Evolutionary conservation across 176 grass and related monocot genomes (phyloP).

Genomic region (Juncus inflexus): DNA sequence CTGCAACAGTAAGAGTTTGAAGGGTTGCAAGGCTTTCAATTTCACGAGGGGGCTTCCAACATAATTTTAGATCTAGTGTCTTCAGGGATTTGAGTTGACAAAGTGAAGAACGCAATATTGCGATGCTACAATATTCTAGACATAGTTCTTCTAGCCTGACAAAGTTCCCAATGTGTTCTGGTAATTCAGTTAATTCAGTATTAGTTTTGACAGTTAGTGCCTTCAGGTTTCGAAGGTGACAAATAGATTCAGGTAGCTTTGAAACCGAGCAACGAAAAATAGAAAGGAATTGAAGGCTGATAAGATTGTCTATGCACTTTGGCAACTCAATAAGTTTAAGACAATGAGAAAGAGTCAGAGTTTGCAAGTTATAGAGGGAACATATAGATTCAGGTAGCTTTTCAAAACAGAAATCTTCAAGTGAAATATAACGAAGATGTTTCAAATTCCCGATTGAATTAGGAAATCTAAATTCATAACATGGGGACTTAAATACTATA

Average conservation of each 20-base stretch:
- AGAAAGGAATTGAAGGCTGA: conserved; percentile 6
- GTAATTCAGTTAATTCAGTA: conserved; percentile 5
- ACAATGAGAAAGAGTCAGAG: not conserved
- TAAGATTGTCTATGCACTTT: conserved; percentile 11
- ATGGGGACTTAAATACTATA: not conserved
- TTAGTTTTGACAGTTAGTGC: not conserved
- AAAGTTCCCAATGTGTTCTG: conserved; percentile 5
- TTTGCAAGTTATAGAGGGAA: conserved; percentile 21
- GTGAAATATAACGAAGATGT: conserved; percentile 17
- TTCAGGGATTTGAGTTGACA: not conserved
- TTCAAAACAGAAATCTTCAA: not conserved
- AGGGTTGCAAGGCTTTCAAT: conserved; percentile 9
- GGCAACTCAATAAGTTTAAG: not conserved
- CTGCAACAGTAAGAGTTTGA: not conserved
- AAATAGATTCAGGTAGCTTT: conserved; percentile 19
- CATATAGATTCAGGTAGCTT: not conserved
- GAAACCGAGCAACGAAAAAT: not conserved
- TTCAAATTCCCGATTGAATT: conserved; percentile 1
- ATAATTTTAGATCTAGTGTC: not conserved
- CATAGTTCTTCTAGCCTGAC: not conserved
- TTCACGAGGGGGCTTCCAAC: not conserved
- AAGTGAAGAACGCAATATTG: not conserved
- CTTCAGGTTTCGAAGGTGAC: conserved; percentile 6
- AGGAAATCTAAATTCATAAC: conserved; percentile 1
- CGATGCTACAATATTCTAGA: not conserved